These are phyloP conservation scores for Mortierella sp. DNA, from an alignment of 371 early-diverging fungal species.

Conservation along the genomic window DNA sequence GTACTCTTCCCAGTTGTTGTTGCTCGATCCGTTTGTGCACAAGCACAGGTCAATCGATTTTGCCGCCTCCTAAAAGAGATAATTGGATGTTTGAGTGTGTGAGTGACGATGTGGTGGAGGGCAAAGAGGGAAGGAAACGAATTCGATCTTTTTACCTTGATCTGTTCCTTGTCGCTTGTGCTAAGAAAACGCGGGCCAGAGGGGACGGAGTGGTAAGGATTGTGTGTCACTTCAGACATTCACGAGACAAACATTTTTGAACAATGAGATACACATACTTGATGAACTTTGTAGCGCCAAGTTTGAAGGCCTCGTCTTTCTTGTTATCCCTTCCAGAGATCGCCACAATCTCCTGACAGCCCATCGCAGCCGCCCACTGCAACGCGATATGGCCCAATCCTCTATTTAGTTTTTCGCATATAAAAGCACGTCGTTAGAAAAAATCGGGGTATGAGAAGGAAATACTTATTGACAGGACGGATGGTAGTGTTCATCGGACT, in stretches of 20 bases:
- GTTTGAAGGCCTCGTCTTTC: constrained; percentile 68
- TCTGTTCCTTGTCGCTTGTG: constrained; percentile 36
- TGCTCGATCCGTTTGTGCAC: constrained; percentile 65
- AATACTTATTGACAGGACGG: too few relatives aligned
- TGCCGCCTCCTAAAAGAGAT: neutral
- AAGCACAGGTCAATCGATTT: constrained; percentile 65
- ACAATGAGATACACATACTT: constrained; percentile 12
- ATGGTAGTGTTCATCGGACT: neutral
- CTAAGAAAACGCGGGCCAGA: neutral
- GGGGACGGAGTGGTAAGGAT: too few relatives aligned
- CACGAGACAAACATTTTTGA: neutral
- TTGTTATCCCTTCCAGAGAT: constrained; percentile 76
- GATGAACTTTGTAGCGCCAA: constrained; percentile 75
- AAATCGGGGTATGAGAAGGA: too few relatives aligned
- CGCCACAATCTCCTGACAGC: constrained; percentile 74
- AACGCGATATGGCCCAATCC: constrained; percentile 78
- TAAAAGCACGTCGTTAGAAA: too few relatives aligned
- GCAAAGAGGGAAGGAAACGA: neutral
- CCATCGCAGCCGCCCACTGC: constrained; percentile 73
- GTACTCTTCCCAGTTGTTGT: constrained; percentile 64
- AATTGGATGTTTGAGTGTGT: neutral
- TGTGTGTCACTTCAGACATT: neutral
- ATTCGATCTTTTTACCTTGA: constrained; percentile 3
- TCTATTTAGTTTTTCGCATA: constrained; percentile 17
- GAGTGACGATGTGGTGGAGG: neutral